These are phyloP conservation scores for Rhizopogon vulgaris DNA, from an alignment of 768 basidiomycete genomes.

Conservation along the genomic window DNA sequence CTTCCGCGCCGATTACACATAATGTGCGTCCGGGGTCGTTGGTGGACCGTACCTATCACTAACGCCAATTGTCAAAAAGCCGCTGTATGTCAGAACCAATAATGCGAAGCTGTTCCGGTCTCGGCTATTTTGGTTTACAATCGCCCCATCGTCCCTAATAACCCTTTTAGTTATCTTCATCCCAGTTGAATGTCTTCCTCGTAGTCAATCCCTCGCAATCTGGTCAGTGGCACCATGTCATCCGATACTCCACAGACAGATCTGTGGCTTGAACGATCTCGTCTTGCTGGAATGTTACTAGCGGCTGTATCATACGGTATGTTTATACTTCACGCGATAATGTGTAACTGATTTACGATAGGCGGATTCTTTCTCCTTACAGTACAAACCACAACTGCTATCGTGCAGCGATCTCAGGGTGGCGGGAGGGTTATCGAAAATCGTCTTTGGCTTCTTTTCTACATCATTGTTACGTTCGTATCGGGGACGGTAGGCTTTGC, in stretches of 20 bases:
- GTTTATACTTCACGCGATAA: background rate
- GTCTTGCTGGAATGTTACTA: slow-evolving; percentile 18
- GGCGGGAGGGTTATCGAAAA: background rate
- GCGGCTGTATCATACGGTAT: slow-evolving; percentile 17
- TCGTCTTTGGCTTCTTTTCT: background rate
- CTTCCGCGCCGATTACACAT: too few species aligned
- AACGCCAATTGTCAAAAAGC: too few species aligned
- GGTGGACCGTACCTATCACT: too few species aligned
- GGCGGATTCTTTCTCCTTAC: slow-evolving; percentile 9
- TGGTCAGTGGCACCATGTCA: slow-evolving; percentile 6
- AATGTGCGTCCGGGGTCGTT: too few species aligned
- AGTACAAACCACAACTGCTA: background rate
- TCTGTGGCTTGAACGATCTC: slow-evolving; percentile 23
- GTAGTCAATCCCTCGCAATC: background rate
- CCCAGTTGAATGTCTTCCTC: background rate
- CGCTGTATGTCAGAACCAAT: too few species aligned
- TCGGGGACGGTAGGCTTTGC: slow-evolving; percentile 14
- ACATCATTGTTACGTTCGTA: slow-evolving; percentile 5
- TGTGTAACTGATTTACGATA: background rate
- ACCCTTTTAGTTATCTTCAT: background rate
- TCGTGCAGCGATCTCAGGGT: background rate
- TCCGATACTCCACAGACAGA: slow-evolving; percentile 13
- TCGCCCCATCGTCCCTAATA: background rate
- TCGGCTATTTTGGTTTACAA: too few species aligned
- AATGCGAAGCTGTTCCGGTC: too few species aligned